Evolutionary conservation across 257 asterid genomes (phyloP), one percentile per base, ranked within the genome.

Genomic region (Dorcoceras hygrometricum): DNA sequence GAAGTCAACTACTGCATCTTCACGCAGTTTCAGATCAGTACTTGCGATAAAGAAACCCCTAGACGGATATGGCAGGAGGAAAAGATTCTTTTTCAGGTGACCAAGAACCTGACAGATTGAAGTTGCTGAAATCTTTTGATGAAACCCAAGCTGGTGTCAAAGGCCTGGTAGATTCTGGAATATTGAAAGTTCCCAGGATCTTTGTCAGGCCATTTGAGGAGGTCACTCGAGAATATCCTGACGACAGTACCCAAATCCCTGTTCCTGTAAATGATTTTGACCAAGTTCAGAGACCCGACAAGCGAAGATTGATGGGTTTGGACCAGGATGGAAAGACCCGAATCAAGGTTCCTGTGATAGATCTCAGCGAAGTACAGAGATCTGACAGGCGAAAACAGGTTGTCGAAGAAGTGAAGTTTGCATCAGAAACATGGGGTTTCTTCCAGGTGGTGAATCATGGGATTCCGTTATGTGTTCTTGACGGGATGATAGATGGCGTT

Each of bases 381-480:
- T 7, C 79, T 1, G 68, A 55, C 22, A 25, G 65, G 67, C 79
- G 77, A 51, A 29, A 55, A 9, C 58, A 43, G 71, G 63, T 76
- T 12, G 74, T 85, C 1, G 78, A 76, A 61, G 55, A 78, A 67
- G 71, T 82, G 4, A 57, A 67, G n/a, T 64, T 23, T 24, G 86
- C 90, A 14, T 67, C 83, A 7, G 82, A 74, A 29, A 67, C 39
- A 0, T 80, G 83, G 83, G 87, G 84, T 1, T 82, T 84, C 55
- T 84, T 84, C 62, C 90, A 79, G 70, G 78, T 76, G 59, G 79
- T 80, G 65, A 85, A 85, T 56, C 86, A 68, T 68, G 85, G 84
- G 58, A 78, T 74, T 60, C 79, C 86, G 1, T n/a, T 4, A 23
- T 23, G 28, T 2, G 82, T 81, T 32, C 22, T 72, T 3, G 84